A percentile compares a stretch with the other conserved stretches of the same genome.
These are phyloP conservation scores for Penicillium lagena DNA, from an alignment of 495 filamentous ascomycete genomes.

Conservation along the genomic window DNA sequence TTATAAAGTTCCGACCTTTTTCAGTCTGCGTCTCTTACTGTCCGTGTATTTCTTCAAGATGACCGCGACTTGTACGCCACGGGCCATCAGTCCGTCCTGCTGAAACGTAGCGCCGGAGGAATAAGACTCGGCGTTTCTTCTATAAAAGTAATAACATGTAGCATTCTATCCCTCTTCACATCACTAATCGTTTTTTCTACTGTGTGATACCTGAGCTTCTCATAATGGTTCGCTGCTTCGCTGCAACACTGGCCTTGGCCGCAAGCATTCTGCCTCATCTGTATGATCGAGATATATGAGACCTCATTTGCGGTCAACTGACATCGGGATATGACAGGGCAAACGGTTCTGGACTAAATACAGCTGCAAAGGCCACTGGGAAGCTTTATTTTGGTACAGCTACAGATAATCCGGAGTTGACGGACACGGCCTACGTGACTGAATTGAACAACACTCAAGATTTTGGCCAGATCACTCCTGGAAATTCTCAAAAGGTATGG, in stretches of 20 bases:
- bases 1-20: no score
- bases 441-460: conserved; percentile 43
- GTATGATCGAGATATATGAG: conserved; percentile 5
- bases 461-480: conserved; percentile 54
- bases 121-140: no score
- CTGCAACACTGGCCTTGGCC: conserved; percentile 16
- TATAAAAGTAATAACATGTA: not conserved
- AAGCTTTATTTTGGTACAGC: conserved; percentile 54
- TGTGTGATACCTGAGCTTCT: not conserved
- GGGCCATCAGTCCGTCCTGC: conserved; percentile 9
- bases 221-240: conserved; percentile 18
- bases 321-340: conserved; percentile 5
- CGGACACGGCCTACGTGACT: conserved; percentile 41
- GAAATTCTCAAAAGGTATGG: conserved; percentile 49
- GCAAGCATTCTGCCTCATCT: conserved; percentile 18
- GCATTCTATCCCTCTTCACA: no score
- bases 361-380: conserved; percentile 46
- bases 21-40: no score
- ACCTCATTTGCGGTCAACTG: not conserved
- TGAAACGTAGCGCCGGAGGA: not conserved
- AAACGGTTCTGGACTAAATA: conserved; percentile 31
- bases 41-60: conserved; percentile 3
- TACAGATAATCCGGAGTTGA: conserved; percentile 48
- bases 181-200: no score
- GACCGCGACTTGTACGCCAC: conserved; percentile 20